Evolutionary conservation across 2,329 filamentous ascomycete genomes (phyloP).

Genomic region (Microdochium nivale): DNA sequence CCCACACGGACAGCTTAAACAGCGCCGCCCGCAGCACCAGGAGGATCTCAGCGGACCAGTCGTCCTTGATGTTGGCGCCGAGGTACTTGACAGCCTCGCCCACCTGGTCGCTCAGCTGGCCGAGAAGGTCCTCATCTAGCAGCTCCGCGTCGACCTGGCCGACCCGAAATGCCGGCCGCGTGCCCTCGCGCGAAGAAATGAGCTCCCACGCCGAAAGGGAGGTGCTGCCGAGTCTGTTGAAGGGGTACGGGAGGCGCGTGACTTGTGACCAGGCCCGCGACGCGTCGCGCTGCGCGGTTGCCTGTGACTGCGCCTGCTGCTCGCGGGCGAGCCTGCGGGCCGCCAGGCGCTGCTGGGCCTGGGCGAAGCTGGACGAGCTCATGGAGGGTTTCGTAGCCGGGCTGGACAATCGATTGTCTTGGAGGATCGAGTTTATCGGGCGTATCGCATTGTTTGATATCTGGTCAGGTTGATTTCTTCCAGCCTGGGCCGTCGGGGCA

Average conservation of each 20-base stretch:
- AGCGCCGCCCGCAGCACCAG: constrained; percentile 68
- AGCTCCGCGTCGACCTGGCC: constrained; percentile 94
- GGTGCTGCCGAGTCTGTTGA: constrained; percentile 45
- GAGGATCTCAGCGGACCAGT: constrained; percentile 80
- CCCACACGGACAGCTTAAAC: constrained; percentile 96
- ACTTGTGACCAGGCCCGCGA: constrained; percentile 46
- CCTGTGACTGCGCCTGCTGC: constrained; percentile 49
- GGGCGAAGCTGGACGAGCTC: constrained; percentile 63
- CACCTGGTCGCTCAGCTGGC: constrained; percentile 78
- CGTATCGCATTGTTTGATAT: not conserved
- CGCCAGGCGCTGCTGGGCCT: constrained; percentile 79
- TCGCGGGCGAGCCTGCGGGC: constrained; percentile 73
- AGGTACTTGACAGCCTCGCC: constrained; percentile 84
- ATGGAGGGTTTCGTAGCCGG: constrained; percentile 19
- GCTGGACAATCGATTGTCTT: constrained; percentile 4
- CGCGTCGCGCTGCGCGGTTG: constrained; percentile 41
- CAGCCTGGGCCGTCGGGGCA: not conserved
- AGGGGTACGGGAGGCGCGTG: constrained; percentile 51
- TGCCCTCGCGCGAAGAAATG: constrained; percentile 67
- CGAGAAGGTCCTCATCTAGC: constrained; percentile 84
- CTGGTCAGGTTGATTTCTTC: not conserved
- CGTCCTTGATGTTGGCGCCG: constrained; percentile 65
- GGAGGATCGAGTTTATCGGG: not conserved
- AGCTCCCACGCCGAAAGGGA: constrained; percentile 57
- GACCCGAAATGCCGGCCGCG: constrained; percentile 79